Percentiles rank a stretch among this genome's conserved stretches.
Evolutionary conservation across 2,329 filamentous ascomycete genomes (phyloP).

Genomic region (Penicillium sp.): DNA sequence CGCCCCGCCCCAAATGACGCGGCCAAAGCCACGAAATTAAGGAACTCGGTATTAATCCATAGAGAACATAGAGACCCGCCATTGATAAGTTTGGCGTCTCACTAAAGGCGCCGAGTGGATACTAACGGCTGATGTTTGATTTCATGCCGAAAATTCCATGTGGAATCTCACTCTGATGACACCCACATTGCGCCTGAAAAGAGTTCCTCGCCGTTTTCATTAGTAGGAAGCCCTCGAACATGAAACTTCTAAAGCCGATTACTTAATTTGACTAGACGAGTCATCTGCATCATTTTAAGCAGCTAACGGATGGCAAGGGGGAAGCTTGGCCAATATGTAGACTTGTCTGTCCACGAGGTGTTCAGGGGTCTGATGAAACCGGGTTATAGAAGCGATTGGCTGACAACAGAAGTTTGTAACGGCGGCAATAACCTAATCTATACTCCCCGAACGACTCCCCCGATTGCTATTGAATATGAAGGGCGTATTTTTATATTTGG

Average conservation of each 20-base stretch:
- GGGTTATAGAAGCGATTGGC: not conserved
- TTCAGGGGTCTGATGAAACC: not conserved
- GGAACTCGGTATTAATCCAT: not conserved
- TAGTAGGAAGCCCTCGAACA: not conserved
- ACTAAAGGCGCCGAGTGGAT: not conserved
- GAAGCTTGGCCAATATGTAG: not conserved
- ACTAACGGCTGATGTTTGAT: not conserved
- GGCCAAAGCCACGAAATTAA: not conserved
- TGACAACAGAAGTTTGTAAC: not conserved
- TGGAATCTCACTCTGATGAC: not conserved
- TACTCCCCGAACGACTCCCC: not conserved
- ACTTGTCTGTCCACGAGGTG: not conserved
- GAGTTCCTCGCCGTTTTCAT: not conserved
- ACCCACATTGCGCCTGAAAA: not conserved
- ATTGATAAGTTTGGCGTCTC: not conserved
- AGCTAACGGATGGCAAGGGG: not conserved
- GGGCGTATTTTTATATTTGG: too few relatives aligned
- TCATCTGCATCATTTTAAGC: not conserved
- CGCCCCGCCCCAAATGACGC: not conserved
- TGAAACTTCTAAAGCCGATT: not conserved
- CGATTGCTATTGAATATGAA: too few relatives aligned
- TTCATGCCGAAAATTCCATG: not conserved
- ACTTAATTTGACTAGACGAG: not conserved
- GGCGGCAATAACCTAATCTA: not conserved
- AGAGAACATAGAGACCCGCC: not conserved